These are phyloP conservation scores for Alternaria sp. DNA, from an alignment of 2,329 filamentous ascomycete genomes.

Conservation along the genomic window DNA sequence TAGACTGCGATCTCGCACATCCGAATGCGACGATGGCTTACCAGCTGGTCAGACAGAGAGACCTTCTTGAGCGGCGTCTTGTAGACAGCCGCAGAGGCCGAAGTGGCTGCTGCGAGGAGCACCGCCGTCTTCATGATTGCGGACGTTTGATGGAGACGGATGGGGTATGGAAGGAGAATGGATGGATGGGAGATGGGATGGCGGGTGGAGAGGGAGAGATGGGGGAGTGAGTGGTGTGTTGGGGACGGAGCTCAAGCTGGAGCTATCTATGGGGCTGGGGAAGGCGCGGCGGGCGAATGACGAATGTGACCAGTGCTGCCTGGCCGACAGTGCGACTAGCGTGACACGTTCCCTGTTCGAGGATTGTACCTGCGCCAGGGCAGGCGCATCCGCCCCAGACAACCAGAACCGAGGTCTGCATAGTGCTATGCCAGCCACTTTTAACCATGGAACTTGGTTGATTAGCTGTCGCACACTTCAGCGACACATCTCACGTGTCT, in stretches of 20 bases:
- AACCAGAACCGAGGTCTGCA: background rate
- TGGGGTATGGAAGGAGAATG: slow-evolving; percentile 6
- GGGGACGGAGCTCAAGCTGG: slow-evolving; percentile 17
- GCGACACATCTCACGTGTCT: background rate
- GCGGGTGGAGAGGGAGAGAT: slow-evolving; percentile 8
- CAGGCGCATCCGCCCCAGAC: background rate
- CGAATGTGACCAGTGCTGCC: slow-evolving; percentile 11
- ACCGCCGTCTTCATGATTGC: slow-evolving; percentile 81
- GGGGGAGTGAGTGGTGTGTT: slow-evolving; percentile 6
- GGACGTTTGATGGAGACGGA: slow-evolving; percentile 7
- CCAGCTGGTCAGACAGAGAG: slow-evolving; percentile 88
- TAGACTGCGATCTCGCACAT: slow-evolving; percentile 5
- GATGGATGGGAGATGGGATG: slow-evolving; percentile 11
- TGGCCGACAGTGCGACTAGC: slow-evolving; percentile 7
- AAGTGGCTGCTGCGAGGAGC: slow-evolving; percentile 78
- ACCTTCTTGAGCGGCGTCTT: slow-evolving; percentile 99
- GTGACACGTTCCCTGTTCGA: slow-evolving; percentile 13
- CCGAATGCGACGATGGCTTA: slow-evolving; percentile 57
- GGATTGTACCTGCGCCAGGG: background rate
- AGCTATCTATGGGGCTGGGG: slow-evolving; percentile 18
- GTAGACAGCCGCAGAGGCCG: slow-evolving; percentile 85
- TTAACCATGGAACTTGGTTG: background rate
- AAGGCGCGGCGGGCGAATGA: slow-evolving; percentile 12
- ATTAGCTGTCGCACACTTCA: background rate
- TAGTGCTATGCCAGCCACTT: background rate